Percentiles rank a stretch among this genome's conserved stretches.
These are phyloP conservation scores for Favolaschia claudopus DNA, from an alignment of 768 basidiomycete species.

Conservation along the genomic window DNA sequence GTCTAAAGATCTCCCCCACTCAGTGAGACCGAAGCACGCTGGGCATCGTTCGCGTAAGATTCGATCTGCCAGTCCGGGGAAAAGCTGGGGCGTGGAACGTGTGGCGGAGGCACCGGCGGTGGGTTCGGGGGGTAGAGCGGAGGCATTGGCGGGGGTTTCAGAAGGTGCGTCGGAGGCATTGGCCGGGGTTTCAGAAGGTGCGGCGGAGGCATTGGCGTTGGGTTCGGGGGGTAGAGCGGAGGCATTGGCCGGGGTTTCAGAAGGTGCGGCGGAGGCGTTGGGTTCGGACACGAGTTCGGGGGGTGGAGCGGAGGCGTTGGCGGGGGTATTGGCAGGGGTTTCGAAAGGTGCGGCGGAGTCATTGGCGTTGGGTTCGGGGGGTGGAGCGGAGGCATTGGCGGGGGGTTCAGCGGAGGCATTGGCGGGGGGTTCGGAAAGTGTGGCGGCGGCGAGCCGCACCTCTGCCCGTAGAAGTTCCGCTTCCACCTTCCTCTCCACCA, in stretches of 20 bases:
- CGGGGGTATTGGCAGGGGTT: no score
- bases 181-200: not conserved
- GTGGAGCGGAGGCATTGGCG: not conserved
- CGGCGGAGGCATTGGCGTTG: not conserved
- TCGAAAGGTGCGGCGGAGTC: not conserved
- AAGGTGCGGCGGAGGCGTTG: not conserved
- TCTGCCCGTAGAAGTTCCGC: constrained; percentile 5
- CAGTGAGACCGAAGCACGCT: constrained; percentile 40
- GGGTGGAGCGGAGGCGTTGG: not conserved
- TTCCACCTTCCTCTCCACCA: constrained; percentile 26
- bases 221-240: not conserved
- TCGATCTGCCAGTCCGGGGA: constrained; percentile 16
- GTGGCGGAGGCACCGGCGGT: not conserved
- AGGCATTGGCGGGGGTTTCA: not conserved
- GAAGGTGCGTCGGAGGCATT: not conserved
- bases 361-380: not conserved
- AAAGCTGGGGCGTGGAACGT: not conserved
- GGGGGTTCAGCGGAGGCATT: no score
- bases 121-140: not conserved
- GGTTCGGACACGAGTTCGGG: not conserved
- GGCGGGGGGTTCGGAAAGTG: not conserved
- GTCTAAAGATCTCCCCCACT: constrained; percentile 31
- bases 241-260: not conserved
- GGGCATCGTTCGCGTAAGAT: constrained; percentile 40
- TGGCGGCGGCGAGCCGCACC: not conserved